Evolutionary conservation across 768 basidiomycete genomes (phyloP).

Genomic region (Tylopilus rubrobrunneus): DNA sequence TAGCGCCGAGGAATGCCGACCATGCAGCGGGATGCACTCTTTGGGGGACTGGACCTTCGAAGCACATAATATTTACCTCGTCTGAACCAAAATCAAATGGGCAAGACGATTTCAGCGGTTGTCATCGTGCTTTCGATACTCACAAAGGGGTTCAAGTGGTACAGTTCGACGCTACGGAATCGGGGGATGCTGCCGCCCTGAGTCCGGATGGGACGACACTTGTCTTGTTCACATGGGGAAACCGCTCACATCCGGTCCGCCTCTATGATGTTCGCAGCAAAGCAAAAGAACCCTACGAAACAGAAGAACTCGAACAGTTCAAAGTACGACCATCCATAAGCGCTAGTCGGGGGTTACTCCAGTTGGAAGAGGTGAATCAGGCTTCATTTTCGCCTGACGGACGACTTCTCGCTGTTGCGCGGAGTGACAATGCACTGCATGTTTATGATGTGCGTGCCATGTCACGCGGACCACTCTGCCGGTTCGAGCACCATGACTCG

Average conservation of each 20-base stretch:
- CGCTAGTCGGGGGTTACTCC: neutral
- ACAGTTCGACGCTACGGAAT: slow-evolving; percentile 43
- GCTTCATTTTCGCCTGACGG: slow-evolving; percentile 58
- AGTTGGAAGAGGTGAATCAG: slow-evolving; percentile 43
- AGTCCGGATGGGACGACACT: slow-evolving; percentile 39
- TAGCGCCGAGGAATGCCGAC: slow-evolving; percentile 12
- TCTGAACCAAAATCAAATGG: slow-evolving; percentile 40
- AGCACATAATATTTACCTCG: slow-evolving; percentile 48
- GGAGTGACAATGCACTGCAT: slow-evolving; percentile 55
- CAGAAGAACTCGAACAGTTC: slow-evolving; percentile 36
- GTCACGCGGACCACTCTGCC: slow-evolving; percentile 40
- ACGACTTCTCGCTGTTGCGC: slow-evolving; percentile 54
- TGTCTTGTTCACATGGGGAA: slow-evolving; percentile 31
- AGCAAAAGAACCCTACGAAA: slow-evolving; percentile 23
- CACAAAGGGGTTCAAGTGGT: slow-evolving; percentile 20
- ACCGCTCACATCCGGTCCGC: slow-evolving; percentile 35
- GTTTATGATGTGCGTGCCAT: slow-evolving; percentile 62
- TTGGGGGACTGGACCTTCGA: slow-evolving; percentile 48
- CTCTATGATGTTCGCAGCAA: slow-evolving; percentile 50
- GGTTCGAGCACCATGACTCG: slow-evolving; percentile 45
- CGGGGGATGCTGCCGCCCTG: slow-evolving; percentile 51
- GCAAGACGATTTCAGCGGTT: slow-evolving; percentile 30
- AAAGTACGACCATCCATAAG: neutral
- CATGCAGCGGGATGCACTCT: slow-evolving; percentile 43
- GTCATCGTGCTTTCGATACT: slow-evolving; percentile 51